phyloP scores from a whole-genome alignment of 331 rosid genomes.

The Acacia pycnantha region DNA sequence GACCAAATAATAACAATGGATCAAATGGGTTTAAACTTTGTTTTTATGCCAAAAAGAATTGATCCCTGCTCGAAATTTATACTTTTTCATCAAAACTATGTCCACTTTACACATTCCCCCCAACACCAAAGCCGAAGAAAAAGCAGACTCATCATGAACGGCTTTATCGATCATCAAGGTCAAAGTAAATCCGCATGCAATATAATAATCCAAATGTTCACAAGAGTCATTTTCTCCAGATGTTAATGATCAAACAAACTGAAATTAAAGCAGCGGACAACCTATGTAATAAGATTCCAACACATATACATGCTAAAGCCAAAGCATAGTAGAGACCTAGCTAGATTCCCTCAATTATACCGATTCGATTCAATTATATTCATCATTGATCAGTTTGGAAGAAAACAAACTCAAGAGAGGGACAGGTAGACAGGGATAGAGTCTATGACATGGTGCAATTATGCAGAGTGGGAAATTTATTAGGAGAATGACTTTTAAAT shows the following conservation, averaged over 20 bases:
- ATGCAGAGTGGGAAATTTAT: not conserved
- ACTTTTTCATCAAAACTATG: not conserved
- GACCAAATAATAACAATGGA: not conserved
- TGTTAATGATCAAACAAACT: constrained; percentile 5
- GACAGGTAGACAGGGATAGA: not conserved
- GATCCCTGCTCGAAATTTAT: not conserved
- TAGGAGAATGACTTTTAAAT: too few species aligned
- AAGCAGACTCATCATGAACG: constrained; percentile 38
- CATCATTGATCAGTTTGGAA: not conserved
- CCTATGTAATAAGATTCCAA: not conserved
- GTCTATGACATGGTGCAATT: not conserved
- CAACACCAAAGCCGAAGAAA: constrained; percentile 31
- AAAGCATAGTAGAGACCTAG: not conserved
- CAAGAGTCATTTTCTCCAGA: constrained; percentile 33
- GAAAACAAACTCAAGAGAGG: not conserved
- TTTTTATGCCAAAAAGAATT: constrained; percentile 40
- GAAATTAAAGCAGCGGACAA: not conserved
- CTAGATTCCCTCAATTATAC: not conserved
- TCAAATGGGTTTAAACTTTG: constrained; percentile 28
- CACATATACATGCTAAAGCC: not conserved
- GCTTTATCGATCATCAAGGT: constrained; percentile 48
- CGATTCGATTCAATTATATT: not conserved
- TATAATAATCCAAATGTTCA: not conserved
- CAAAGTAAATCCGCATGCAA: constrained; percentile 35
- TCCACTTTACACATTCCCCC: constrained; percentile 15